Base-by-base conservation (phyloP, 768 basidiomycete species). In the Russula olivacea region DNA sequence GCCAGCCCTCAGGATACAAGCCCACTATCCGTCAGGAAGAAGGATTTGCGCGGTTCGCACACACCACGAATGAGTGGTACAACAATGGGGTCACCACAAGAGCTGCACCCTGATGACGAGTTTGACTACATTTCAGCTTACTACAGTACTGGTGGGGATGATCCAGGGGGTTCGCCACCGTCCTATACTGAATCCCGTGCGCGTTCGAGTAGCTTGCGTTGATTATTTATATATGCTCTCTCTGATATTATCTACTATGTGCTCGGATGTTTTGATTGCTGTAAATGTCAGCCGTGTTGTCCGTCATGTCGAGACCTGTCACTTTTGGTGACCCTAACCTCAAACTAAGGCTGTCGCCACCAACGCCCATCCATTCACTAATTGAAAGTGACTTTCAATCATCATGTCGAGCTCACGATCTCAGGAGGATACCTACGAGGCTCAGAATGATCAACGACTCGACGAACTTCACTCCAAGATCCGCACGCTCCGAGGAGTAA, bases 391-490 rank as follows among this genome's bases (percentile, higher is more conserved):
- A 55, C 50, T 30, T 32, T 40, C 36, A 41, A 32, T 40, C 52
- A 58, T 40, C 61, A 68, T 68, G 67, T 68, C 67, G 32, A 50
- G 55, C 43, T 68, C 67, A 47, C 67, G 65, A 32, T 66, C 67
- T 48, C 65, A 81, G 9, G 88, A 91, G 71, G 83, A 88, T 61
- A 88, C 86, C 1, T 92, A 93, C 69, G 91, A 93, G 73, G 71
- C 81, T 8, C 91, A 94, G 73, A 94, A 93, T 71, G 90, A 94
- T 77, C 85, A 90, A 69, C 79, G 84, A 32, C 79, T 93, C 12
- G 90, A 93, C 61, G 88, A 91, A 55, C 78, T 94, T 2, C 91
- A 93, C 73, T 84, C 89, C 21, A 94, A 94, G 72, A 83, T 93
- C 53, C 82, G 90, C 47, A 88, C 87, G 19, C 72, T 93, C 52